Base-by-base conservation (phyloP, 2,329 filamentous ascomycete species). In the Verticillium klebahnii region DNA sequence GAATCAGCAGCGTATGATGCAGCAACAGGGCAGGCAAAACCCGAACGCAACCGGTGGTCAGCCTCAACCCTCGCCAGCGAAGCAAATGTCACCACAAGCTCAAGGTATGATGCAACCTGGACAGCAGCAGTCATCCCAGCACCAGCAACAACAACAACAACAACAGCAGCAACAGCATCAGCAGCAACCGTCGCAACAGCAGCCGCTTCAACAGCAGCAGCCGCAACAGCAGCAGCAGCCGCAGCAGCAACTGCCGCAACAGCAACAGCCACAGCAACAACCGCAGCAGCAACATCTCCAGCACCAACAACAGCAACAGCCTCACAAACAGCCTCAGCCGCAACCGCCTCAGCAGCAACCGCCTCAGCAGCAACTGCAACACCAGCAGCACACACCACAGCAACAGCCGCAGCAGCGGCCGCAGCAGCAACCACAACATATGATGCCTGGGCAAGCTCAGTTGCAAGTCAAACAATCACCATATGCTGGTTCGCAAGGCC, bases 1-100 rank as follows among this genome's bases (percentile, higher is more conserved):
- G 64, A 80, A 80, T 66, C 80, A 78, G 31, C 78, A 80, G 54
- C 80, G 82, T 67, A 80, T 83, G 71, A 77, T 81, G 59, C 82
- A 86, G 64, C 78, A 80, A 45, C 78, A 82, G 65, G 62, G 58
- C 31, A 68, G 67, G 65, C 62, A 61, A 17, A 66, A 63, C 17
- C 67, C 65, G 66, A 73, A 72, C 39, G 75, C 78, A 71, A 62
- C 68, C 17, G 68, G 67, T 36, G 60, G 61, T 6, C 73, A 72
- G 29, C 67, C 62, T 32, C 68, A 74, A 37, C 71, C 71, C 3
- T 77, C 78, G 52, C 79, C 80, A 0, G 75, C 78, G 23, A 82
- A 82, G 64, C 75, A 78, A 57, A 77, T 78, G 65, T 66, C 72
- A 2, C 71, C 63, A 2, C 64, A 66, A 45, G 60, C 58, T 7